Percentiles rank a stretch among this genome's conserved stretches.
These are phyloP conservation scores for Gymnopilus junonius DNA, from an alignment of 768 basidiomycete species.

Conservation along the genomic window DNA sequence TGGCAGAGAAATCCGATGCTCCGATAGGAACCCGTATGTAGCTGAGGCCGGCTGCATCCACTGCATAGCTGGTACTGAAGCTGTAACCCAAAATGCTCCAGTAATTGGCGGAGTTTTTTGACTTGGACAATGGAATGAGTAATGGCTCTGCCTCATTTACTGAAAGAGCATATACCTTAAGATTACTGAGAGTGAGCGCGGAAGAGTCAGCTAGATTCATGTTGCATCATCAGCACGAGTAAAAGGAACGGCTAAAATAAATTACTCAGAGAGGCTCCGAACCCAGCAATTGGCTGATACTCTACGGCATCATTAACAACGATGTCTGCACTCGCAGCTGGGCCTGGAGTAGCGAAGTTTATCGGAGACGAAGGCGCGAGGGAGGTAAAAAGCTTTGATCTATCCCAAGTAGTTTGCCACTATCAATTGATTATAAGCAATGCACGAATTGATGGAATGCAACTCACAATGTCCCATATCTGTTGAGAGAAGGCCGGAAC, in stretches of 20 bases:
- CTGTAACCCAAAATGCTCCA: slow-evolving; percentile 60
- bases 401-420: slow-evolving; percentile 68
- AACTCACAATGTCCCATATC: slow-evolving; percentile 58
- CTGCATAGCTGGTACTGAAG: slow-evolving; percentile 65
- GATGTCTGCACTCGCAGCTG: slow-evolving; percentile 65
- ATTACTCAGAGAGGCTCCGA: slow-evolving; percentile 68
- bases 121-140: slow-evolving; percentile 33
- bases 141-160: background rate
- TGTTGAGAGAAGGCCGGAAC: slow-evolving; percentile 45
- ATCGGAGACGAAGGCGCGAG: slow-evolving; percentile 51
- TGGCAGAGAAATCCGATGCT: slow-evolving; percentile 73
- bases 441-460: slow-evolving; percentile 1
- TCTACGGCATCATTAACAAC: slow-evolving; percentile 54
- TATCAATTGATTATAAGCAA: slow-evolving; percentile 21
- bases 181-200: slow-evolving; percentile 58
- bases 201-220: slow-evolving; percentile 66
- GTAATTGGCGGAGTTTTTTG: slow-evolving; percentile 57
- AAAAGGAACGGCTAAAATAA: background rate
- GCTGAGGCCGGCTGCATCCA: slow-evolving; percentile 66
- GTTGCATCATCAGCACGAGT: background rate
- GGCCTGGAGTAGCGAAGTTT: slow-evolving; percentile 61
- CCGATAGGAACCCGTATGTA: slow-evolving; percentile 75
- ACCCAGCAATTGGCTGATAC: slow-evolving; percentile 70
- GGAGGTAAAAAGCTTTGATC: slow-evolving; percentile 54
- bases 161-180: slow-evolving; percentile 53